Conservation (phyloP, 495 filamentous ascomycete genomes). For the Penicillium pulvis region DNA sequence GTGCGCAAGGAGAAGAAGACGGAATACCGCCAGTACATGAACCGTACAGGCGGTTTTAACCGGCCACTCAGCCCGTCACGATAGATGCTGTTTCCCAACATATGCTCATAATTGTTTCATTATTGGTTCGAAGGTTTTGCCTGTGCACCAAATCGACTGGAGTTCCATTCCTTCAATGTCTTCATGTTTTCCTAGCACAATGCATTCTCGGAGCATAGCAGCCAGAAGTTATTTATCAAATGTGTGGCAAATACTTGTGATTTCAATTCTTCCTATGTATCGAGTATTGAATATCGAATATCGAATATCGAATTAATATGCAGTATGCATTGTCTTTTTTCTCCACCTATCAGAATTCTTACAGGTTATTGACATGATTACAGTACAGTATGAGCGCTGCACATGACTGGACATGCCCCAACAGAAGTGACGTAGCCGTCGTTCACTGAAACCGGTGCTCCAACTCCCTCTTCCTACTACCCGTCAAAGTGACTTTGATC, state of each 20-base stretch:
- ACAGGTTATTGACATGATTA: background rate
- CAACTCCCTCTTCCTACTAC: conserved; percentile 6
- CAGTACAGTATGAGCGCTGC: no score
- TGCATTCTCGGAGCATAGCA: conserved; percentile 33
- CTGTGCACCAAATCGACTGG: background rate
- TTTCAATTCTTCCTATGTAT: conserved; percentile 10
- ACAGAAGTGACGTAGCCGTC: conserved; percentile 33
- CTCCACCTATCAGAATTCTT: background rate
- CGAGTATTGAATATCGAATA: no score
- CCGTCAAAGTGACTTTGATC: conserved; percentile 32
- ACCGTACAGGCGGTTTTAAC: conserved; percentile 95
- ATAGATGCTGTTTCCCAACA: conserved; percentile 15
- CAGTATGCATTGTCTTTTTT: background rate
- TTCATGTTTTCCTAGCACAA: conserved; percentile 15
- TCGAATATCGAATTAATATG: no score
- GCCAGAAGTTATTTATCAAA: conserved; percentile 16
- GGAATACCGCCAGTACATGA: conserved; percentile 98
- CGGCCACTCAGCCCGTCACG: conserved; percentile 72
- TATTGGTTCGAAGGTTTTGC: background rate
- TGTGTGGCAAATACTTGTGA: conserved; percentile 14
- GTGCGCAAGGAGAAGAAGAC: conserved; percentile 94
- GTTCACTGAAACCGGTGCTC: conserved; percentile 2
- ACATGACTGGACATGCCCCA: conserved; percentile 30
- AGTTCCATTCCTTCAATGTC: conserved; percentile 5
- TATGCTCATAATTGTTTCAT: conserved; percentile 6